These are phyloP conservation scores for Ploettnerulaceae sp. DNA, from an alignment of 2,329 filamentous ascomycete species.

Conservation along the genomic window DNA sequence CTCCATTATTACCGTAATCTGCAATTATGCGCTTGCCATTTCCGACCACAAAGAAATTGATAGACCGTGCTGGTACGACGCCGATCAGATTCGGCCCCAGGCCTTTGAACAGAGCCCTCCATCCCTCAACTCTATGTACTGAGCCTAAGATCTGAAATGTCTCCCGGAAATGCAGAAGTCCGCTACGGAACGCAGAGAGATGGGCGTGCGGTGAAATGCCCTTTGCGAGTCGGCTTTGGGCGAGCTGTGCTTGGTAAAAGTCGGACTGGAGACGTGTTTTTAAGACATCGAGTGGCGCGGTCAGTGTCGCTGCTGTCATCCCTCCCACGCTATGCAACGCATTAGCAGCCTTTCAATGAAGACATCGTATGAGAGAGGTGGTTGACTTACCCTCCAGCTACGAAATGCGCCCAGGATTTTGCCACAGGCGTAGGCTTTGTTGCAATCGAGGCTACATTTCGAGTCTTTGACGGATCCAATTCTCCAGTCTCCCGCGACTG, in stretches of 20 bases:
- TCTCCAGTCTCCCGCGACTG: conserved; percentile 61
- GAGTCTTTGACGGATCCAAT: conserved; percentile 41
- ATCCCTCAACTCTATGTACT: conserved; percentile 77
- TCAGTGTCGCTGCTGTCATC: conserved; percentile 89
- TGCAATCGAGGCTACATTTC: conserved; percentile 38
- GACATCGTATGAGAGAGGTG: neutral
- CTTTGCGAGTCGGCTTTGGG: conserved; percentile 56
- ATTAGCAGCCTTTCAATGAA: conserved; percentile 5
- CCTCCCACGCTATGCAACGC: conserved; percentile 63
- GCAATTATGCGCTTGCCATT: conserved; percentile 83
- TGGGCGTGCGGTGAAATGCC: conserved; percentile 45
- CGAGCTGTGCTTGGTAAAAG: conserved; percentile 83
- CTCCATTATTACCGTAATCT: conserved; percentile 64
- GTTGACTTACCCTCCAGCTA: conserved; percentile 74
- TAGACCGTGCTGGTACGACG: conserved; percentile 82
- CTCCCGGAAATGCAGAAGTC: conserved; percentile 71
- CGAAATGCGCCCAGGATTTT: conserved; percentile 87
- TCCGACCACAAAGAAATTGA: conserved; percentile 92
- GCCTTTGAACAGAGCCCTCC: conserved; percentile 86
- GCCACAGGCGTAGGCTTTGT: conserved; percentile 44
- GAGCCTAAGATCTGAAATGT: conserved; percentile 80
- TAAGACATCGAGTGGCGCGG: conserved; percentile 86
- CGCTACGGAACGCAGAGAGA: conserved; percentile 61
- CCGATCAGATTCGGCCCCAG: conserved; percentile 86
- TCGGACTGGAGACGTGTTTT: conserved; percentile 92